Evolutionary conservation across 108 stramenopile genomes (phyloP), one percentile per base, ranked within the genome.

Genomic region (Phaeodactylum tricornutum): DNA sequence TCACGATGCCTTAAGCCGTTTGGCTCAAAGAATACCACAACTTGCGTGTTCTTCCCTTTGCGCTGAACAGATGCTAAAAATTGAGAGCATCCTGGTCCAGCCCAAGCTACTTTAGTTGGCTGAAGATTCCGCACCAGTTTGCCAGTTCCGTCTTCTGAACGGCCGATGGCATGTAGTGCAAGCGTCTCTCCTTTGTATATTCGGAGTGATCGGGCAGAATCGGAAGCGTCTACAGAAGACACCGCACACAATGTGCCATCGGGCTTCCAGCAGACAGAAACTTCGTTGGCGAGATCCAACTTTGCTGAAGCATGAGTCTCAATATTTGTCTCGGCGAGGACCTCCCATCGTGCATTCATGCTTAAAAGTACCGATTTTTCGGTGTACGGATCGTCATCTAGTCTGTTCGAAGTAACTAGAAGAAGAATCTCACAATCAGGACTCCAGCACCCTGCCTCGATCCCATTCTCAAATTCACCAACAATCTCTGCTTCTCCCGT

Each of bases 1-100:
- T 85, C 90, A 26, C 84, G 41, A 69, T 92, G 90, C 31, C 83
- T 61, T 26, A 87, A 47, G 2, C 90, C 90, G 67, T 92, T 92
- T n/a, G 85, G 75, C 53, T 92, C 90, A 52, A 92, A 79, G 55
- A 92, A 88, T 31, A 81, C 69, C 20, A 92, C 69, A 39, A 79
- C 75, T 36, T 75, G 64, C 6, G 68, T 57, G 39, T 77, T 72
- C 46, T 72, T 55, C 32, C 62, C 72, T 45, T 76, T 64, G 43
- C 63, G 45, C 53, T 92, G 91, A 0, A 84, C 69, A 16, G 72
- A 48, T 26, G 84, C 77, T 4, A 92, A 56, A 11, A 84, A 47
- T 59, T 86, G 80, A 0, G 90, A 92, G 29, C 81, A 84, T 15
- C 79, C 79, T 14, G 67, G 49, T 25, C 85, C 60, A 9, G 85